Percentiles rank a stretch among this genome's conserved stretches.
phyloP scores from a whole-genome alignment of 257 asterid species.

The Solanum clarkiae region DNA sequence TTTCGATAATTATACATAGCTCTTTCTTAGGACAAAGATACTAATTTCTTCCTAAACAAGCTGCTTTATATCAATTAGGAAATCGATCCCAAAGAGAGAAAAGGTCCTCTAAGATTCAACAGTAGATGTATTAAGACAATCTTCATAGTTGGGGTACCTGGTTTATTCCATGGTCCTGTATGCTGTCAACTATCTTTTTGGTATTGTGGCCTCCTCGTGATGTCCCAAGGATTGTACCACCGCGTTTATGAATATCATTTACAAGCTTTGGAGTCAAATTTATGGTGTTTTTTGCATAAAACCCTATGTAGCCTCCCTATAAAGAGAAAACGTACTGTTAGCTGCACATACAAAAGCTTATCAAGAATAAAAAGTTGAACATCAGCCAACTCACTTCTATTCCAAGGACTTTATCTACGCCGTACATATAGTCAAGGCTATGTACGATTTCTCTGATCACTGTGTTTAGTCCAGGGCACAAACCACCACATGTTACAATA shows the following conservation, averaged over 20 bases:
- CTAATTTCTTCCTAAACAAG: background rate
- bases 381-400: constrained; percentile 66
- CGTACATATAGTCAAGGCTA: constrained; percentile 91
- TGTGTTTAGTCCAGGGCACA: constrained; percentile 96
- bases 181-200: constrained; percentile 82
- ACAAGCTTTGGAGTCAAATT: constrained; percentile 62
- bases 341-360: background rate
- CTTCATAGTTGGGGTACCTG: constrained; percentile 41
- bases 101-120: background rate
- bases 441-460: constrained; percentile 91
- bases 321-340: constrained; percentile 11
- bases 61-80: background rate
- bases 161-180: constrained; percentile 95
- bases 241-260: constrained; percentile 96
- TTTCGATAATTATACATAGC: background rate
- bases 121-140: background rate
- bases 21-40: background rate
- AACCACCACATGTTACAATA: constrained; percentile 96
- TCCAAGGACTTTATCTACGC: constrained; percentile 74
- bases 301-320: constrained; percentile 97
- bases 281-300: constrained; percentile 73
- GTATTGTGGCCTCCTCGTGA: constrained; percentile 99
- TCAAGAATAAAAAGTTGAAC: background rate
- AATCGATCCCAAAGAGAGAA: background rate
- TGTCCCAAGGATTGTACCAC: constrained; percentile 89